Base-by-base conservation (phyloP, 2,329 filamentous ascomycete genomes). In the Onygena corvina region DNA sequence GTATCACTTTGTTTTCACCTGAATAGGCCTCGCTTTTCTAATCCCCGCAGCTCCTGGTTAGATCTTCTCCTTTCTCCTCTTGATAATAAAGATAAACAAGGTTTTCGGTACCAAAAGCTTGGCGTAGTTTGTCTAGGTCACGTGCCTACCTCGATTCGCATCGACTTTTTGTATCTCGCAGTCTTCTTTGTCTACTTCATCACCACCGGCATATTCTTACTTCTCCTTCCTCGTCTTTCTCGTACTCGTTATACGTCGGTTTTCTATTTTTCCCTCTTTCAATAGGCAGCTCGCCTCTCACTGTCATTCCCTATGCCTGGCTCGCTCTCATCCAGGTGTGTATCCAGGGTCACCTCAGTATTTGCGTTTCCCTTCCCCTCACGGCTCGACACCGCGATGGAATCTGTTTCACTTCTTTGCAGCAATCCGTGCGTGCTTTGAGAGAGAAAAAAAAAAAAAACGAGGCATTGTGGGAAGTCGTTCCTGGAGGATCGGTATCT, bases 381-480 rank as follows among this genome's bases (percentile, higher is more conserved):
- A 18, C n/a, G n/a, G n/a, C n/a, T n/a, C n/a, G n/a, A n/a, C n/a
- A n/a, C n/a, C n/a, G n/a, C n/a, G n/a, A n/a, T n/a, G n/a, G n/a
- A n/a, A n/a, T n/a, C n/a, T n/a, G n/a, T n/a, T n/a, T n/a, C n/a
- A n/a, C n/a, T n/a, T n/a, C n/a, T n/a, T n/a, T n/a, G n/a, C n/a
- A n/a, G n/a, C n/a, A n/a, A n/a, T n/a, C n/a, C n/a, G n/a, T n/a
- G n/a, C n/a, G n/a, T n/a, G n/a, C n/a, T n/a, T n/a, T n/a, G n/a
- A n/a, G n/a, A n/a, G n/a, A n/a, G n/a, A n/a, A 42, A 25, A 23
- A 42, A 42, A 42, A 42, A 23, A 27, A 31, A 31, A 42, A 42
- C 18, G 16, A 9, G 38, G n/a, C n/a, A n/a, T 7, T 12, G 38
- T 14, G 38, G 38, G 38, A 21, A 5, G n/a, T n/a, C n/a, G n/a